phyloP scores from a whole-genome alignment of 2,329 filamentous ascomycete species.

The Pyrenochaeta sp. region DNA sequence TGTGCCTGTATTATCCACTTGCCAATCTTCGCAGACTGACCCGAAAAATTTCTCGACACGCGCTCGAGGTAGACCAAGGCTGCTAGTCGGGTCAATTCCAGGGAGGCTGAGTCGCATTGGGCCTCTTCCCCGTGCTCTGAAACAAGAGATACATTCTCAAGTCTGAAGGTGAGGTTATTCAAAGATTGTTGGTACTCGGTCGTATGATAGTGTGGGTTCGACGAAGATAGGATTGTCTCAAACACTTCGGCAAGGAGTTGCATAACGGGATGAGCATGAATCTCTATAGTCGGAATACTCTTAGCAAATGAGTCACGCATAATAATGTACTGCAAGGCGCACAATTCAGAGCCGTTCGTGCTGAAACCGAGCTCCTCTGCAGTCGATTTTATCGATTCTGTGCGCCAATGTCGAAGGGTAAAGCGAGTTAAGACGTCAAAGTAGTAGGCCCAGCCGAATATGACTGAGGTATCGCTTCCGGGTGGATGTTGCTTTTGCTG shows the following conservation, averaged over 20 bases:
- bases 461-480: not conserved
- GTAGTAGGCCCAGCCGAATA: conserved; percentile 13
- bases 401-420: conserved; percentile 18
- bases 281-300: not conserved
- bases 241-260: conserved; percentile 4
- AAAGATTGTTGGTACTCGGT: conserved; percentile 4
- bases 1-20: conserved; percentile 2
- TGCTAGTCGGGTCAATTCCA: conserved; percentile 13
- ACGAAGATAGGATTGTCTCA: conserved; percentile 1
- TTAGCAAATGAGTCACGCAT: conserved; percentile 2
- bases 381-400: conserved; percentile 8
- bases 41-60: conserved; percentile 10
- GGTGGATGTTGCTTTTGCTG: not conserved
- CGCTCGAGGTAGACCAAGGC: conserved; percentile 19
- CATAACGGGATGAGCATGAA: conserved; percentile 8
- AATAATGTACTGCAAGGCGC: conserved; percentile 5
- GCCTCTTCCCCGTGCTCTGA: not conserved
- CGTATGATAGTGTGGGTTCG: conserved; percentile 1
- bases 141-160: not conserved
- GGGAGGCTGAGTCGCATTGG: not conserved
- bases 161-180: not conserved
- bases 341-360: not conserved
- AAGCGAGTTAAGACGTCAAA: conserved; percentile 16
- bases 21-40: conserved; percentile 1
- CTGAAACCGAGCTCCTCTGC: conserved; percentile 7